A percentile compares a stretch with the other conserved stretches of the same genome.
Conservation (phyloP, 257 asterid species). For the Forsythia suspensa region DNA sequence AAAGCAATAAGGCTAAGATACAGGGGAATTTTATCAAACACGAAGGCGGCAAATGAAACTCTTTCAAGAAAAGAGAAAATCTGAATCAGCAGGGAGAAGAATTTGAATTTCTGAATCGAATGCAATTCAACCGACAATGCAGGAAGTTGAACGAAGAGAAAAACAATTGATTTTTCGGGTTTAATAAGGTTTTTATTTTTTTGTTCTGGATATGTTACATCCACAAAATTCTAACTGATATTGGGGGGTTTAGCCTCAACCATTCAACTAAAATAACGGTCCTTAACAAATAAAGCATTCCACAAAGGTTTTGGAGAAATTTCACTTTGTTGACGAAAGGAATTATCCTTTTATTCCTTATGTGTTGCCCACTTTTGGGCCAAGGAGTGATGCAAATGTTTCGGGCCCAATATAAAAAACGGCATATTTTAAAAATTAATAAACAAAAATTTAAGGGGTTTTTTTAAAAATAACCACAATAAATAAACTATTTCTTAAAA, state of each 20-base stretch:
- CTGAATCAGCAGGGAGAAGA: neutral
- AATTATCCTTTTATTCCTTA: neutral
- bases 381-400: no score
- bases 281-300: neutral
- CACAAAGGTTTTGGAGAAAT: neutral
- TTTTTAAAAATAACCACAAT: no score
- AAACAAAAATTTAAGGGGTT: no score
- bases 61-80: neutral
- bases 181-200: conserved; percentile 3
- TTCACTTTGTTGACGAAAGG: neutral
- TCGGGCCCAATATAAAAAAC: no score
- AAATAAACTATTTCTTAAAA: no score
- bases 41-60: neutral
- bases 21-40: neutral
- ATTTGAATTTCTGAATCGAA: neutral
- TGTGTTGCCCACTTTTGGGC: no score
- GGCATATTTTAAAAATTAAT: no score
- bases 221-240: neutral
- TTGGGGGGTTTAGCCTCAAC: neutral
- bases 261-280: neutral
- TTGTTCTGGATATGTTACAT: neutral
- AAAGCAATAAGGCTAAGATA: neutral
- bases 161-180: neutral
- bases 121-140: conserved; percentile 8
- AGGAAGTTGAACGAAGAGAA: neutral